phyloP scores from a whole-genome alignment of 495 filamentous ascomycete species.

The Penicillium verhagenii region DNA sequence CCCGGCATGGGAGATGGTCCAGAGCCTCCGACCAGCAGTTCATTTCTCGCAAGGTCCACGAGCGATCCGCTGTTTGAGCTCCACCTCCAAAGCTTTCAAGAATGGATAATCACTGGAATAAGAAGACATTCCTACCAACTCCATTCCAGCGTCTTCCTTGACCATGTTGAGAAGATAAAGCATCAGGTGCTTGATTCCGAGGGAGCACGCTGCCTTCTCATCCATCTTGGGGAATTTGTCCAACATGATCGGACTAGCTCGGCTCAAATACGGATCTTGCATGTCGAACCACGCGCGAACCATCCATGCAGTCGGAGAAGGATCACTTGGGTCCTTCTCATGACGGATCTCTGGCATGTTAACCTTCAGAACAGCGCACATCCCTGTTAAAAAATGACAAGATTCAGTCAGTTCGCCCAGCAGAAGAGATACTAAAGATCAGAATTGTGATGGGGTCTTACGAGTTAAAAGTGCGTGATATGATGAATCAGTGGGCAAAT shows the following conservation, averaged over 20 bases:
- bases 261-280: slow-evolving; percentile 29
- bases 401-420: background rate
- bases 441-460: slow-evolving; percentile 2
- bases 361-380: slow-evolving; percentile 25
- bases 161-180: slow-evolving; percentile 30
- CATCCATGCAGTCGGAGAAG: background rate
- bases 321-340: background rate
- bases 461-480: slow-evolving; percentile 6
- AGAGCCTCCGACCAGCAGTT: too few species aligned
- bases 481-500: background rate
- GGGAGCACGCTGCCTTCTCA: slow-evolving; percentile 10
- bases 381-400: slow-evolving; percentile 8
- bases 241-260: slow-evolving; percentile 31
- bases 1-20: too few species aligned
- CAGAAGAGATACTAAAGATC: background rate
- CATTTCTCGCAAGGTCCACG: background rate
- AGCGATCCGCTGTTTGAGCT: background rate
- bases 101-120: background rate
- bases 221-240: slow-evolving; percentile 3
- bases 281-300: slow-evolving; percentile 22
- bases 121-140: background rate
- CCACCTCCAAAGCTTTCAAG: background rate
- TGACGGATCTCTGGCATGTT: slow-evolving; percentile 20
- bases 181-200: slow-evolving; percentile 24
- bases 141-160: slow-evolving; percentile 25